Conservation (phyloP, 768 basidiomycete genomes). For the Tulasnella sp. region DNA sequence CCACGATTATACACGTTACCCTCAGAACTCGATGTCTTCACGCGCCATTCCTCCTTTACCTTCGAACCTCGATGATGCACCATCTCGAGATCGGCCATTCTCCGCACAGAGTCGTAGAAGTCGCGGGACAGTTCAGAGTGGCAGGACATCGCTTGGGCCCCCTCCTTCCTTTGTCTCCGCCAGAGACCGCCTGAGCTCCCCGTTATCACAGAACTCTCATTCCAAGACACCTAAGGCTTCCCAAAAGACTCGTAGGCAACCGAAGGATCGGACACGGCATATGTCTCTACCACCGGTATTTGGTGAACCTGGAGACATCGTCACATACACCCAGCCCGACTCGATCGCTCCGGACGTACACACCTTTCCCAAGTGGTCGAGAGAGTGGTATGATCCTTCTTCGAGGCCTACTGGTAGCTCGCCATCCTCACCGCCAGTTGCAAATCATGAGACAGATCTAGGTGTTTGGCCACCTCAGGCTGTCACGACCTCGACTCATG, state of each 20-base stretch:
- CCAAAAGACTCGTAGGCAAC: not conserved
- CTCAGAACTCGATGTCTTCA: not conserved
- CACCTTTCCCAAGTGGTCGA: slow-evolving; percentile 51
- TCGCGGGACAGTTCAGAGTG: not conserved
- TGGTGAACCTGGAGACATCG: not conserved
- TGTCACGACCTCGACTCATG: slow-evolving; percentile 7
- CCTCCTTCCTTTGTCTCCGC: slow-evolving; percentile 6
- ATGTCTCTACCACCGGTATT: slow-evolving; percentile 9
- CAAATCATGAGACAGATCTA: slow-evolving; percentile 1
- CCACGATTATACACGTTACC: slow-evolving; percentile 6
- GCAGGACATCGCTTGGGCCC: not conserved
- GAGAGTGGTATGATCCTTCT: slow-evolving; percentile 45
- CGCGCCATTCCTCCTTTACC: not conserved
- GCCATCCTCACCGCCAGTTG: not conserved
- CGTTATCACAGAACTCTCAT: not conserved
- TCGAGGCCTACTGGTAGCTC: slow-evolving; percentile 19
- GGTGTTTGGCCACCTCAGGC: slow-evolving; percentile 15
- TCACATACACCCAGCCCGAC: not conserved
- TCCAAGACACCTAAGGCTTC: not conserved
- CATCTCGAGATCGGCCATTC: slow-evolving; percentile 10
- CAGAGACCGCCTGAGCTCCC: not conserved
- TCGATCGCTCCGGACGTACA: slow-evolving; percentile 5
- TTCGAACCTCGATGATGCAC: not conserved
- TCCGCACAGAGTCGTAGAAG: slow-evolving; percentile 8
- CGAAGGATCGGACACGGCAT: not conserved